Percentiles rank a stretch among this genome's conserved stretches.
Conservation (phyloP, 139 green algal species). For the Chlamydomonas sp. region DNA sequence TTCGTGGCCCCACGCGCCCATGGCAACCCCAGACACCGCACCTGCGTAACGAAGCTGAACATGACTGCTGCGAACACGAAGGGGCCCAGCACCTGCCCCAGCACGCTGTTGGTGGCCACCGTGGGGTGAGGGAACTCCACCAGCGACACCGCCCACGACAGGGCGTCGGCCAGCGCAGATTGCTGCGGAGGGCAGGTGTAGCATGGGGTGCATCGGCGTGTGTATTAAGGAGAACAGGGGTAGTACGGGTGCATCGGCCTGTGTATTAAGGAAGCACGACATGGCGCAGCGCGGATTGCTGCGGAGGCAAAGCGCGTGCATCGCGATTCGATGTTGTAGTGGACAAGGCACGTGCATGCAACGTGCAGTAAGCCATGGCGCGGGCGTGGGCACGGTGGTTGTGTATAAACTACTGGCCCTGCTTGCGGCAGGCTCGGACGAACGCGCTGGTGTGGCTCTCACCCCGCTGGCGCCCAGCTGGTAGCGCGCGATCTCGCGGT, state of each 20-base stretch:
- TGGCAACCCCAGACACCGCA: not conserved
- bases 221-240: too few species aligned
- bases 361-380: too few species aligned
- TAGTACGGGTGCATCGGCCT: too few species aligned
- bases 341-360: too few species aligned
- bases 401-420: too few species aligned
- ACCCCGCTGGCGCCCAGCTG: constrained; percentile 41
- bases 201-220: not conserved
- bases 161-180: not conserved
- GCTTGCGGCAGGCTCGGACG: too few species aligned
- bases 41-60: constrained; percentile 86
- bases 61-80: constrained; percentile 96
- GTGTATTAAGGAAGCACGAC: too few species aligned
- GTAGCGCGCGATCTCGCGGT: constrained; percentile 77
- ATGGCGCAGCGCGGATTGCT: too few species aligned
- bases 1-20: not conserved
- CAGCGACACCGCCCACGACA: constrained; percentile 61
- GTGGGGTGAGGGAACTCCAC: constrained; percentile 85
- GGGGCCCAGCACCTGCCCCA: constrained; percentile 74
- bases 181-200: constrained; percentile 6
- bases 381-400: too few species aligned
- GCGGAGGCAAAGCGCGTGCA: too few species aligned
- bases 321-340: too few species aligned
- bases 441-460: not conserved
- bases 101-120: constrained; percentile 68